Evolutionary conservation across 805 yeast species (phyloP).

Genomic region (Metschnikowia peoriensis): DNA sequence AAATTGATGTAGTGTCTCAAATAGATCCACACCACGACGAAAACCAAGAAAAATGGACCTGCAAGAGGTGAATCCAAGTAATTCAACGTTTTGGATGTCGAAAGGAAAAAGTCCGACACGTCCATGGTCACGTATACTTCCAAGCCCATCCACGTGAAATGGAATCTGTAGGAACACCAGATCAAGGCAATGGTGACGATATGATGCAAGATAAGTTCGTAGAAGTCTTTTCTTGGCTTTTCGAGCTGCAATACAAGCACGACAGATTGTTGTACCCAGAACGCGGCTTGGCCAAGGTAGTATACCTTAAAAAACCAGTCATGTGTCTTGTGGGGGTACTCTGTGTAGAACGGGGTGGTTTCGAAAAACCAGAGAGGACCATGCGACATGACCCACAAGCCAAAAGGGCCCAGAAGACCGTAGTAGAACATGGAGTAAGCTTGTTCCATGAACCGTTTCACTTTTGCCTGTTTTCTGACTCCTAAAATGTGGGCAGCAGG

Average conservation of each 20-base stretch:
- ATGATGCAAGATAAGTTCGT: constrained; percentile 91
- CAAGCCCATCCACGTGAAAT: constrained; percentile 94
- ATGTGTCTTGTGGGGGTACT: constrained; percentile 81
- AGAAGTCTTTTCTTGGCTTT: constrained; percentile 91
- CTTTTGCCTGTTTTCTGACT: constrained; percentile 51
- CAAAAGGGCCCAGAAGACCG: constrained; percentile 78
- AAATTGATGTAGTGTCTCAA: constrained; percentile 84
- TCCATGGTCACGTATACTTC: constrained; percentile 95
- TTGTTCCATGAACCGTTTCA: constrained; percentile 89
- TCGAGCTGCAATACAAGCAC: constrained; percentile 82
- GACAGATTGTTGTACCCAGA: constrained; percentile 95
- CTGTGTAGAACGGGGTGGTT: constrained; percentile 74
- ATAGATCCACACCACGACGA: constrained; percentile 78
- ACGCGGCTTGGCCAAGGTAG: constrained; percentile 90
- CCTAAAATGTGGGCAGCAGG: constrained; percentile 66
- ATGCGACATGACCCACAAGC: constrained; percentile 78
- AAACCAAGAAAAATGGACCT: constrained; percentile 65
- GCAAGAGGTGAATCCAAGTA: constrained; percentile 69
- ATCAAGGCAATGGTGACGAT: constrained; percentile 86
- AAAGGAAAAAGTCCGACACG: constrained; percentile 84
- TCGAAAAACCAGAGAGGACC: constrained; percentile 88
- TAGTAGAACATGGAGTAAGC: constrained; percentile 80
- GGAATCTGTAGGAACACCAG: constrained; percentile 85
- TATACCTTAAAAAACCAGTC: constrained; percentile 70
- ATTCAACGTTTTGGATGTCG: constrained; percentile 81